Evolutionary conservation across 1,139 yeast species (phyloP).

Genomic region (Wickerhamomyces sp.): DNA sequence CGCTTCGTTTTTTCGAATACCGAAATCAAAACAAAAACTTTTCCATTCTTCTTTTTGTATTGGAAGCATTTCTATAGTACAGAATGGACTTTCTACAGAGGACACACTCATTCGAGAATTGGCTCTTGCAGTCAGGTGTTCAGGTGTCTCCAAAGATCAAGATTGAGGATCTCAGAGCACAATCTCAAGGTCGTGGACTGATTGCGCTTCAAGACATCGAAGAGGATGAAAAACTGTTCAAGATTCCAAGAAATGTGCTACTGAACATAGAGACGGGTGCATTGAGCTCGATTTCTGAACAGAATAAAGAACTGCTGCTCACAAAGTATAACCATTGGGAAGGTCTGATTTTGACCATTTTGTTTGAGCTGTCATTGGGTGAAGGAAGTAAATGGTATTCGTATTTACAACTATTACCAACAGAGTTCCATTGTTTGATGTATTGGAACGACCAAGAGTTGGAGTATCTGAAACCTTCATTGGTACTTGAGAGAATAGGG

Average conservation of each 20-base stretch:
- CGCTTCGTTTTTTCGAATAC: background rate
- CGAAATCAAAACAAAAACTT: background rate
- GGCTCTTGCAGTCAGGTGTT: slow-evolving; percentile 49
- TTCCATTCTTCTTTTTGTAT: background rate
- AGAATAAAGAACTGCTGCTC: slow-evolving; percentile 32
- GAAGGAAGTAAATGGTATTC: slow-evolving; percentile 56
- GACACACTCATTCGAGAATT: slow-evolving; percentile 25
- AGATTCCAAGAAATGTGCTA: slow-evolving; percentile 56
- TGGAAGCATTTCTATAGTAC: background rate
- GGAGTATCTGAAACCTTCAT: slow-evolving; percentile 57
- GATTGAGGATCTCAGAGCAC: slow-evolving; percentile 53
- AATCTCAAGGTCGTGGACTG: slow-evolving; percentile 74
- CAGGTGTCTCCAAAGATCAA: slow-evolving; percentile 49
- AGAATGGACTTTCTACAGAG: slow-evolving; percentile 7
- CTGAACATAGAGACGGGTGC: slow-evolving; percentile 56
- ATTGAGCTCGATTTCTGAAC: slow-evolving; percentile 31
- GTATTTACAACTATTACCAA: slow-evolving; percentile 71
- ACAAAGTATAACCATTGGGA: slow-evolving; percentile 66
- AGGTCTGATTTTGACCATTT: slow-evolving; percentile 59
- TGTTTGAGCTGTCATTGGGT: slow-evolving; percentile 46
- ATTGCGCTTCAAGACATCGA: slow-evolving; percentile 58
- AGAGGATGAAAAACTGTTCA: slow-evolving; percentile 58
- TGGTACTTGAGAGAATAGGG: slow-evolving; percentile 67
- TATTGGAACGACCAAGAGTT: slow-evolving; percentile 62
- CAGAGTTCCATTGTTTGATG: slow-evolving; percentile 62